Conservation (phyloP, 345 rosid species). For the Syzygium aromaticum region DNA sequence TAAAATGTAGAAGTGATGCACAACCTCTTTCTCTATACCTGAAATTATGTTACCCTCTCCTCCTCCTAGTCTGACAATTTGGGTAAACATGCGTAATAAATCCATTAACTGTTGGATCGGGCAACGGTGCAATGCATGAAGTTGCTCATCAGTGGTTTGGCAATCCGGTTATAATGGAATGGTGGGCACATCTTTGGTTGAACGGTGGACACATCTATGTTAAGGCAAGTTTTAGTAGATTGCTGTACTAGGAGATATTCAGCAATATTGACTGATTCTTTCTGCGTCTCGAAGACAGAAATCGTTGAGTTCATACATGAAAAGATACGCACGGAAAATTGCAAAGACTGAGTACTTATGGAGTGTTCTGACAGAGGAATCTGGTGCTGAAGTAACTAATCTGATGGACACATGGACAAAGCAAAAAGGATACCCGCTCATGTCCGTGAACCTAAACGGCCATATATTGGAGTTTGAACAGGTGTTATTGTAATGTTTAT, state of each 20-base stretch:
- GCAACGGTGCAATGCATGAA: constrained; percentile 26
- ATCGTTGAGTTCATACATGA: constrained; percentile 20
- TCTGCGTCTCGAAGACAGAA: constrained; percentile 6
- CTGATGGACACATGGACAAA: constrained; percentile 35
- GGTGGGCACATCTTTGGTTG: constrained; percentile 34
- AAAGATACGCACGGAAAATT: constrained; percentile 27
- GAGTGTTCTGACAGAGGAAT: constrained; percentile 20
- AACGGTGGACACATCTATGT: constrained; percentile 6
- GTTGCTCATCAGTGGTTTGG: constrained; percentile 48
- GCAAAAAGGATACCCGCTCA: constrained; percentile 32
- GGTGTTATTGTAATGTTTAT: constrained; percentile 4
- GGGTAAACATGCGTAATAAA: neutral
- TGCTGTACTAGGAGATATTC: neutral
- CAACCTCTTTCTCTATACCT: neutral
- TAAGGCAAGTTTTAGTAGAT: neutral
- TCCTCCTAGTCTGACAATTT: neutral
- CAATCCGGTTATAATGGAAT: constrained; percentile 40
- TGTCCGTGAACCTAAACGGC: constrained; percentile 16
- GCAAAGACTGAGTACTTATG: constrained; percentile 29
- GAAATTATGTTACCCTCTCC: neutral
- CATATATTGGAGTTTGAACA: constrained; percentile 22
- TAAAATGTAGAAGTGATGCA: neutral
- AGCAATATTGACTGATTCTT: neutral
- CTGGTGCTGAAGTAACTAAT: constrained; percentile 12
- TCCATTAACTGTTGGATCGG: constrained; percentile 2